Evolutionary conservation across 495 filamentous ascomycete species (phyloP).

Genomic region (Staphylotrichum longicolle): DNA sequence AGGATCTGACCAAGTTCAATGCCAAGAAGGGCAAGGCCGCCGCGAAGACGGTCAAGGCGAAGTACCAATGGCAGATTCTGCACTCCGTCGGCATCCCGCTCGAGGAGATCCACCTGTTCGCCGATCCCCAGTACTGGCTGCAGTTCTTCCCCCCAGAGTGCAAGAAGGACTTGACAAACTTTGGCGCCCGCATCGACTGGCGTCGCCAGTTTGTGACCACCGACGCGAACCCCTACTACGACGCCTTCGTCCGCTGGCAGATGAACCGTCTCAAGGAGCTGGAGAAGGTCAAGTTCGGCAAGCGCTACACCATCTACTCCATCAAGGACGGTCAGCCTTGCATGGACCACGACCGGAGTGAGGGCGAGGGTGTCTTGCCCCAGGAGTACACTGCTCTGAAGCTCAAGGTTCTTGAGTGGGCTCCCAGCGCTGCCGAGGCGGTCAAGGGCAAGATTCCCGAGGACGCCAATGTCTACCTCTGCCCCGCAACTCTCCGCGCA

Average conservation of each 20-base stretch:
- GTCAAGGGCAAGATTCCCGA: constrained; percentile 77
- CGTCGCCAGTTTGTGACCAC: constrained; percentile 88
- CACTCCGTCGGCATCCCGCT: constrained; percentile 75
- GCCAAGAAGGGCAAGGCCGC: constrained; percentile 94
- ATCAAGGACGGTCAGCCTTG: constrained; percentile 97
- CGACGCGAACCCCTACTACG: constrained; percentile 95
- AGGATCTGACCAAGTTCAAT: constrained; percentile 85
- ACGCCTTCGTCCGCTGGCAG: constrained; percentile 95
- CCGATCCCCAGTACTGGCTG: constrained; percentile 75
- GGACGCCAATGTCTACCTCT: constrained; percentile 78
- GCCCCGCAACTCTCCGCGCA: constrained; percentile 86
- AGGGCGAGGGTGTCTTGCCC: constrained; percentile 84
- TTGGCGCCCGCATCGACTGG: constrained; percentile 91
- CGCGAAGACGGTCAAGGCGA: constrained; percentile 86
- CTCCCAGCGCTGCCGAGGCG: constrained; percentile 62
- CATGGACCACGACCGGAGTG: constrained; percentile 93
- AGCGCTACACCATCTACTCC: constrained; percentile 90
- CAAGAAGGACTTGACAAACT: constrained; percentile 73
- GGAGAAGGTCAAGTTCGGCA: constrained; percentile 91
- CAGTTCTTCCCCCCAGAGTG: constrained; percentile 82
- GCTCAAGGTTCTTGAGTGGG: constrained; percentile 85
- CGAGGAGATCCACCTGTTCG: constrained; percentile 87
- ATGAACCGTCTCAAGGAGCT: constrained; percentile 90
- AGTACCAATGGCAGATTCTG: constrained; percentile 54
- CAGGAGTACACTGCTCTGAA: constrained; percentile 95